These are phyloP conservation scores for Fusarium illudens DNA, from an alignment of 2,329 filamentous ascomycete species.

Conservation along the genomic window DNA sequence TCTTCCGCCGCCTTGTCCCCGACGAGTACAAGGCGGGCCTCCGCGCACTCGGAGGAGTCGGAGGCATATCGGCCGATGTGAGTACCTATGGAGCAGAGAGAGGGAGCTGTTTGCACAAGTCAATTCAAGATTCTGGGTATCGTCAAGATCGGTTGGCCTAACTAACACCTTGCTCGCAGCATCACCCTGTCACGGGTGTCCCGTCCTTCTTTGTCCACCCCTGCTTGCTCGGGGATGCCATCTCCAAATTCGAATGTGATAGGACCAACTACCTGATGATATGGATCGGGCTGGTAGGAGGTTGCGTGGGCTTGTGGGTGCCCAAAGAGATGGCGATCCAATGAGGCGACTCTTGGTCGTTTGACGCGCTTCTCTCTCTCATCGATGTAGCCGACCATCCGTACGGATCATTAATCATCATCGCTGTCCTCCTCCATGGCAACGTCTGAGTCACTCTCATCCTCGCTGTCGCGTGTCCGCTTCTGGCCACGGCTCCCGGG, in stretches of 20 bases:
- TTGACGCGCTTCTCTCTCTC: conserved; percentile 17
- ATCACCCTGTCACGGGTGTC: conserved; percentile 82
- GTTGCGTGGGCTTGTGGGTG: conserved; percentile 79
- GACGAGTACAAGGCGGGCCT: conserved; percentile 69
- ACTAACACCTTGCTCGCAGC: conserved; percentile 61
- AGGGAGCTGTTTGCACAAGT: conserved; percentile 42
- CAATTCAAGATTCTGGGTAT: conserved; percentile 43
- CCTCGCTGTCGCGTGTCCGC: conserved; percentile 72
- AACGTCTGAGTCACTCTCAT: conserved; percentile 73
- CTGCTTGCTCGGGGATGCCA: conserved; percentile 84
- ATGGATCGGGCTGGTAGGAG: conserved; percentile 90
- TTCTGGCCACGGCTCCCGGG: conserved; percentile 72
- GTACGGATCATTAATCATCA: conserved; percentile 63
- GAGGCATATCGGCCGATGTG: conserved; percentile 80
- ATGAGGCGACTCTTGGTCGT: conserved; percentile 34
- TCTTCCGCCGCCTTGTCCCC: conserved; percentile 77
- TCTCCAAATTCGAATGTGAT: conserved; percentile 70
- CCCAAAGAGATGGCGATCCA: conserved; percentile 71
- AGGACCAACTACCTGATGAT: conserved; percentile 79
- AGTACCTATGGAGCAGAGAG: conserved; percentile 54
- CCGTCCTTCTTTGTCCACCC: conserved; percentile 93
- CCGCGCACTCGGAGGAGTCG: conserved; percentile 69
- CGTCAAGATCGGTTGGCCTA: conserved; percentile 45
- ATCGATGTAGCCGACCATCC: conserved; percentile 31
- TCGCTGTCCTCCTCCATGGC: conserved; percentile 77